Percentiles rank a stretch among this genome's conserved stretches.
Conservation (phyloP, 2,329 filamentous ascomycete genomes). For the Pseudocercospora macadamiae region DNA sequence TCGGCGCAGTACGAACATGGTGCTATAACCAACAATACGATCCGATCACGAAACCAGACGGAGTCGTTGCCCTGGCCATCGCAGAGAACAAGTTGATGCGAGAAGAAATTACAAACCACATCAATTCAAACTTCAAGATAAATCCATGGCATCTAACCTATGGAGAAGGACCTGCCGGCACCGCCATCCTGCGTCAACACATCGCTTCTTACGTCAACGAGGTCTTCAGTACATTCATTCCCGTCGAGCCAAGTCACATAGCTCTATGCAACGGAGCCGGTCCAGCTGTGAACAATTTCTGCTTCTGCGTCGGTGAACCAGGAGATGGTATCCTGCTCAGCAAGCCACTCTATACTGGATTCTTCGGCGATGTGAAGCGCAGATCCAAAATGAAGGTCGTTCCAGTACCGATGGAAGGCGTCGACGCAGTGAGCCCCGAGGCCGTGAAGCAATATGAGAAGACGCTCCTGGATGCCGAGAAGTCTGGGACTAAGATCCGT, state of each 20-base stretch:
- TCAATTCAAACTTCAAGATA: conserved; percentile 10
- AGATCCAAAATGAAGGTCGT: conserved; percentile 6
- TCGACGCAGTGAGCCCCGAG: conserved; percentile 87
- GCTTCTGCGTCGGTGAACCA: conserved; percentile 14
- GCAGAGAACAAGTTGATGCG: conserved; percentile 17
- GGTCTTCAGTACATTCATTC: background rate
- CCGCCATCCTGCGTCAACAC: background rate
- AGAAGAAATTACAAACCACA: conserved; percentile 11
- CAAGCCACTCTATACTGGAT: conserved; percentile 15
- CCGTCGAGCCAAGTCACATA: conserved; percentile 2
- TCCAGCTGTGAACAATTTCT: conserved; percentile 3
- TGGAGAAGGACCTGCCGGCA: conserved; percentile 8
- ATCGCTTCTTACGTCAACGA: conserved; percentile 11
- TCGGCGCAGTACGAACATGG: conserved; percentile 5
- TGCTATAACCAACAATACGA: conserved; percentile 12
- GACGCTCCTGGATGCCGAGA: background rate
- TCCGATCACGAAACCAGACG: conserved; percentile 10
- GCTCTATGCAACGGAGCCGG: conserved; percentile 4
- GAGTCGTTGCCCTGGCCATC: conserved; percentile 10
- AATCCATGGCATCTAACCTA: conserved; percentile 15
- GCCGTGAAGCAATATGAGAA: conserved; percentile 65
- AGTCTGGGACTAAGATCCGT: conserved; percentile 2
- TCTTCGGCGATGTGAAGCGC: conserved; percentile 5
- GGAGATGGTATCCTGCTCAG: conserved; percentile 14
- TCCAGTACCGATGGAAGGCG: conserved; percentile 42